A percentile compares a stretch with the other conserved stretches of the same genome.
phyloP scores from a whole-genome alignment of 352 stramenopile genomes.

The Pythium pyrilobum region DNA sequence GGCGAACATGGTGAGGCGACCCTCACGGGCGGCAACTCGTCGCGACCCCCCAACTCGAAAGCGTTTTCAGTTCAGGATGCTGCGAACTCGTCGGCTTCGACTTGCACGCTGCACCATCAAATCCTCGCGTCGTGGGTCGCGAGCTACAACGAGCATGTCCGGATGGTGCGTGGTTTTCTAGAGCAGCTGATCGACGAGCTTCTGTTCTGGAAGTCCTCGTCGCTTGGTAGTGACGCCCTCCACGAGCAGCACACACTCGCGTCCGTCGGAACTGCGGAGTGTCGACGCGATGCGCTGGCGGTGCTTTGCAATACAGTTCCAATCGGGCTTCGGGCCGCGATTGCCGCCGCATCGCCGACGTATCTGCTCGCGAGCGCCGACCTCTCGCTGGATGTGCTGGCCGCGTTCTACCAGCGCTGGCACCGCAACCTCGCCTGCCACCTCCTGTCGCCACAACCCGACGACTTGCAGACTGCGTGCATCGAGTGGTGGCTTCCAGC shows the following conservation, averaged over 20 bases:
- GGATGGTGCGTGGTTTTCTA: not conserved
- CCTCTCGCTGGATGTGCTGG: slow-evolving; percentile 9
- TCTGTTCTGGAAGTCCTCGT: not conserved
- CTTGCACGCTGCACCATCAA: not conserved
- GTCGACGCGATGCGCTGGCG: not conserved
- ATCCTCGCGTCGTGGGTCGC: not conserved
- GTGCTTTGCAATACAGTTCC: slow-evolving; percentile 13
- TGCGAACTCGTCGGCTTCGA: no score
- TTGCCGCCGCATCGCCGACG: not conserved
- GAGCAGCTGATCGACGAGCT: not conserved
- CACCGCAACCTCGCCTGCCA: not conserved
- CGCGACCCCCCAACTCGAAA: not conserved
- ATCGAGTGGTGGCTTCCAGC: slow-evolving; percentile 17
- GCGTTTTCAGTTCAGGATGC: no score
- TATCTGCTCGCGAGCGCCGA: not conserved
- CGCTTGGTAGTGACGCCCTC: not conserved
- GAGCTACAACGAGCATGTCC: slow-evolving; percentile 5
- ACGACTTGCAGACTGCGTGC: no score
- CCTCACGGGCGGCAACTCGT: not conserved
- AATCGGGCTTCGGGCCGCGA: not conserved
- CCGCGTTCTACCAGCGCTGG: slow-evolving; percentile 5
- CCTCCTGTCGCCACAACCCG: no score
- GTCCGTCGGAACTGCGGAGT: not conserved
- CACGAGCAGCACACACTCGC: not conserved
- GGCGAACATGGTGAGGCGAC: not conserved